phyloP scores from a whole-genome alignment of 805 yeast species.

The Sugiyamaella valdiviana region DNA sequence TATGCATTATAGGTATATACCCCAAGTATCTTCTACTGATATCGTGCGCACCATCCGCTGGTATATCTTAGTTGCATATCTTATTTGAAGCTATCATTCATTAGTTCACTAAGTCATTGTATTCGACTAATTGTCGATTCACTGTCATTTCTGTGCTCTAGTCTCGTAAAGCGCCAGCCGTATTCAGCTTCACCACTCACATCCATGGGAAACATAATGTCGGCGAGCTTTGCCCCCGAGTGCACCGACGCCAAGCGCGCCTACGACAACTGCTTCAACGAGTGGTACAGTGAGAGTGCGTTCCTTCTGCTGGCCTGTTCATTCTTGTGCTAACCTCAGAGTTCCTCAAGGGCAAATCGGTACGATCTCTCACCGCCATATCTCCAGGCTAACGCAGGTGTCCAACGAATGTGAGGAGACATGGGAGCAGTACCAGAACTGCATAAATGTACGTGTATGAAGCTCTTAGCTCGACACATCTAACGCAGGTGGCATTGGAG shows the following conservation, averaged over 20 bases:
- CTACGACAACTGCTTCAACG: constrained; percentile 89
- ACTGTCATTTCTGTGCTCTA: no score
- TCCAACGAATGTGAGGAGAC: constrained; percentile 86
- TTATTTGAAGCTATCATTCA: no score
- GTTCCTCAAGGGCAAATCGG: constrained; percentile 44
- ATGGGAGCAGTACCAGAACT: constrained; percentile 84
- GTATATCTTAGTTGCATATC: no score
- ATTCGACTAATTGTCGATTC: no score
- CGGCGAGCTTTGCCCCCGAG: constrained; percentile 93
- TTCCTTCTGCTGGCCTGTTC: no score
- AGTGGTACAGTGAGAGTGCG: constrained; percentile 85
- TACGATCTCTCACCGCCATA: constrained; percentile 24
- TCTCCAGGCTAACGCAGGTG: no score
- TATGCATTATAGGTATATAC: no score
- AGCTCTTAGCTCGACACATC: background rate
- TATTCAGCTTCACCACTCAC: background rate
- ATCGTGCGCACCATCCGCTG: no score
- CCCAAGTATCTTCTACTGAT: no score
- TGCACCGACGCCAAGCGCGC: constrained; percentile 80
- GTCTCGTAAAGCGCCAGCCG: no score
- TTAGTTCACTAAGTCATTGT: no score
- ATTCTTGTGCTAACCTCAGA: constrained; percentile 23
- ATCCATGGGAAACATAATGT: constrained; percentile 64
- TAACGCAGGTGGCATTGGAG: constrained; percentile 45
- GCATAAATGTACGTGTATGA: constrained; percentile 51